A percentile compares a stretch with the other conserved stretches of the same genome.
These are phyloP conservation scores for Fallopia convolvulus DNA, from an alignment of 148 eudicot genomes.

Conservation along the genomic window DNA sequence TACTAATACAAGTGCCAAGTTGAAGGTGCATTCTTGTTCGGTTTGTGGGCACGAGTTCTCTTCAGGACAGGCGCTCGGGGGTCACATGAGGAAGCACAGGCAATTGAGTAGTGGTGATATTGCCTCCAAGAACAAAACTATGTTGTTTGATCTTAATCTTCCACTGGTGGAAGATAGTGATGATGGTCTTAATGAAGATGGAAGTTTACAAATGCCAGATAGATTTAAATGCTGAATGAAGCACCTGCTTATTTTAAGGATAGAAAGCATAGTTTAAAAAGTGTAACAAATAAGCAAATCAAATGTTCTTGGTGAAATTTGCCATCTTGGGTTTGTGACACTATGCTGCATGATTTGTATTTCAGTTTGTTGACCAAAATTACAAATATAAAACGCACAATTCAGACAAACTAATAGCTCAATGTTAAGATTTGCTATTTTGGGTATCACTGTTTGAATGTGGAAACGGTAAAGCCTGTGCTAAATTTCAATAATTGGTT, in stretches of 20 bases:
- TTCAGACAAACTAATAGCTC: no score
- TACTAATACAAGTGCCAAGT: not conserved
- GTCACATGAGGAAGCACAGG: conserved; percentile 5
- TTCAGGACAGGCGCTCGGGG: conserved; percentile 1
- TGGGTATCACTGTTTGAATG: no score
- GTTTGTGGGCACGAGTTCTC: not conserved
- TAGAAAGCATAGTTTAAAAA: not conserved
- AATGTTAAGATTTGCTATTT: no score
- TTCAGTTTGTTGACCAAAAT: not conserved
- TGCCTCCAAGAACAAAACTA: not conserved
- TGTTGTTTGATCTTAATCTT: conserved; percentile 6
- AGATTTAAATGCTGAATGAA: not conserved
- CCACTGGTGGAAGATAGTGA: not conserved
- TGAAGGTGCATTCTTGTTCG: not conserved
- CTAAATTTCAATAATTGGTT: no score
- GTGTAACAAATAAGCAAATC: not conserved
- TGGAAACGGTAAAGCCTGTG: no score
- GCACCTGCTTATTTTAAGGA: not conserved
- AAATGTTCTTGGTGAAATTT: not conserved
- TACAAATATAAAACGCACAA: no score
- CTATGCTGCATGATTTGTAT: not conserved
- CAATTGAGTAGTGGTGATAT: not conserved
- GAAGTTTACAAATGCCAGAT: not conserved
- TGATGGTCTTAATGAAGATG: not conserved
- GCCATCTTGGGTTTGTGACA: not conserved